Percentiles rank a stretch among this genome's conserved stretches.
phyloP scores from a whole-genome alignment of 2,329 filamentous ascomycete species.

The Fonsecaea pugnacius region DNA sequence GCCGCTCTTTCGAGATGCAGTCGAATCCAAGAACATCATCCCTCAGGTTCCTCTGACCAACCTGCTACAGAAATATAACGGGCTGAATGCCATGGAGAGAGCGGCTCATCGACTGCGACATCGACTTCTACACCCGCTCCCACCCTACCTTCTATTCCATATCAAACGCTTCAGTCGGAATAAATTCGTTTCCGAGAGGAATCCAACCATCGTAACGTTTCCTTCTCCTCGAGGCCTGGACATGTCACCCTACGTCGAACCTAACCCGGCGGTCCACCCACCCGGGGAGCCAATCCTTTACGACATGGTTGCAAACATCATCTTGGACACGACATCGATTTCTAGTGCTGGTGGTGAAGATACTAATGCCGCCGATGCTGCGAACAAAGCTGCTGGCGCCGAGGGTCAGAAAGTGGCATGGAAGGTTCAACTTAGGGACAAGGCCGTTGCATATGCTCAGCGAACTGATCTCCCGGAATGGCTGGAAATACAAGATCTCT shows the following conservation, averaged over 20 bases:
- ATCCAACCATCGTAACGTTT: slow-evolving; percentile 98
- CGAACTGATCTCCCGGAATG: slow-evolving; percentile 69
- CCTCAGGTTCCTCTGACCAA: slow-evolving; percentile 74
- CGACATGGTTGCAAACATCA: slow-evolving; percentile 94
- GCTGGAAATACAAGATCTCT: slow-evolving; percentile 92
- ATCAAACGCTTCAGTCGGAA: slow-evolving; percentile 97
- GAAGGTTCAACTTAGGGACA: slow-evolving; percentile 87
- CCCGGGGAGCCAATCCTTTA: slow-evolving; percentile 86
- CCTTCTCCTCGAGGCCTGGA: slow-evolving; percentile 81
- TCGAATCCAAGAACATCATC: slow-evolving; percentile 89
- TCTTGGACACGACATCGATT: slow-evolving; percentile 54
- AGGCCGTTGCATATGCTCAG: slow-evolving; percentile 49
- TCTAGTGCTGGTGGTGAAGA: slow-evolving; percentile 62
- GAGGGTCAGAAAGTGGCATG: slow-evolving; percentile 92
- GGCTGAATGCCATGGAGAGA: slow-evolving; percentile 82
- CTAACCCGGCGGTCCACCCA: slow-evolving; percentile 72
- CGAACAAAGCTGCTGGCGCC: slow-evolving; percentile 71
- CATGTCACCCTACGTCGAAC: slow-evolving; percentile 88
- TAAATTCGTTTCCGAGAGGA: slow-evolving; percentile 94
- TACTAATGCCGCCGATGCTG: slow-evolving; percentile 44
- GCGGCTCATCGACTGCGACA: slow-evolving; percentile 87
- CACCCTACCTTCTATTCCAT: slow-evolving; percentile 89
- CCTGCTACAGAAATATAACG: slow-evolving; percentile 92
- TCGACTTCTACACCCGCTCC: slow-evolving; percentile 84
- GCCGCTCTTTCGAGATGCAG: slow-evolving; percentile 91